A percentile compares a stretch with the other conserved stretches of the same genome.
phyloP scores from a whole-genome alignment of 306 rosid genomes.

The Glycine latifolia region DNA sequence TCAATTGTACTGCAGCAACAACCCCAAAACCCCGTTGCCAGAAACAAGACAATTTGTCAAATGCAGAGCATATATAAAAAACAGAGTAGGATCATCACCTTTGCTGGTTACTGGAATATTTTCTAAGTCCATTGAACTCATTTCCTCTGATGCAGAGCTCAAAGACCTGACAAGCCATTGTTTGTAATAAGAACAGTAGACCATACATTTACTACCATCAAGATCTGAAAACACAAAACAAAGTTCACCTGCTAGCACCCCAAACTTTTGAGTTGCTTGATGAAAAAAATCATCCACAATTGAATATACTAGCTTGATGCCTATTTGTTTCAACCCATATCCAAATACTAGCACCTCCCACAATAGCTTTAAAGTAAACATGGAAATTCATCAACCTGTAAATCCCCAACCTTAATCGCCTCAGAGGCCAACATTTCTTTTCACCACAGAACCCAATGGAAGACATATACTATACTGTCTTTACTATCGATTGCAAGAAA shows the following conservation, averaged over 20 bases:
- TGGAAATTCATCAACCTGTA: background rate
- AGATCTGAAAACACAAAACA: conserved; percentile 1
- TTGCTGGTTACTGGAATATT: conserved; percentile 57
- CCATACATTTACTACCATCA: conserved; percentile 36
- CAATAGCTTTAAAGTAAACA: background rate
- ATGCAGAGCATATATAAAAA: conserved; percentile 25
- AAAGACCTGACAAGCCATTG: conserved; percentile 58
- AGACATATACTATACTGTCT: background rate
- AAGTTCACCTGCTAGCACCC: conserved; percentile 65
- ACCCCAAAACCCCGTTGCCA: background rate
- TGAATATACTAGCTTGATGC: background rate
- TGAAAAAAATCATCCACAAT: background rate
- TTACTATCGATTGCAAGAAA: background rate
- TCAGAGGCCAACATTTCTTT: background rate
- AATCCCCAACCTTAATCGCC: background rate
- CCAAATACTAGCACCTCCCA: background rate
- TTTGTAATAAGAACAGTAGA: background rate
- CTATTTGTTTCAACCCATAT: background rate
- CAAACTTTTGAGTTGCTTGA: conserved; percentile 41
- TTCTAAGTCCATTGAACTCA: conserved; percentile 64
- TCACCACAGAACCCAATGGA: background rate
- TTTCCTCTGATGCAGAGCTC: conserved; percentile 68
- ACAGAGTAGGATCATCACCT: conserved; percentile 55
- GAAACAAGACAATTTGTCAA: conserved; percentile 9
- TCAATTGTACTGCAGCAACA: conserved; percentile 1